These are phyloP conservation scores for Pichia cabralensis DNA, from an alignment of 805 yeast genomes.

Conservation along the genomic window DNA sequence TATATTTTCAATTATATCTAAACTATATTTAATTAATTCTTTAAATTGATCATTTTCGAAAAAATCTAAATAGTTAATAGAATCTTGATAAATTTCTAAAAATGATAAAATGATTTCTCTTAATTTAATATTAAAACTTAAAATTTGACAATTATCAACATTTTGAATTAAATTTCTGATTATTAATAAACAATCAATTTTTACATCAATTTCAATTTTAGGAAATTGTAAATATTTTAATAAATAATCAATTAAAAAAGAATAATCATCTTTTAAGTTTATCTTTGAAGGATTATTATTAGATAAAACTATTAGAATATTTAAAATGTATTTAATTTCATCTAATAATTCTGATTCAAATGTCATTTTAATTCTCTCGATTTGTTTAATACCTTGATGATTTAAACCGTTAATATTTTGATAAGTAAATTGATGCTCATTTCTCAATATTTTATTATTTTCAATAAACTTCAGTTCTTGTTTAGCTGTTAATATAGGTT, in stretches of 20 bases:
- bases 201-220: constrained; percentile 19
- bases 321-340: constrained; percentile 67
- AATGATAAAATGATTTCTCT: constrained; percentile 35
- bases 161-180: constrained; percentile 81
- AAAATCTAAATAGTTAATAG: constrained; percentile 7
- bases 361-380: constrained; percentile 62
- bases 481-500: constrained; percentile 23
- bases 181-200: constrained; percentile 47
- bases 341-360: constrained; percentile 51
- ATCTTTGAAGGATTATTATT: constrained; percentile 30
- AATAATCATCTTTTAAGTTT: constrained; percentile 30
- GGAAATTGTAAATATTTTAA: constrained; percentile 14
- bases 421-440: constrained; percentile 23
- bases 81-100: constrained; percentile 26
- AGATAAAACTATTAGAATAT: constrained; percentile 39
- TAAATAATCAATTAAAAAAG: constrained; percentile 30
- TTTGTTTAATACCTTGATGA: constrained; percentile 49
- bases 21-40: constrained; percentile 55
- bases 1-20: constrained; percentile 78
- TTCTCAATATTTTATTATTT: constrained; percentile 21
- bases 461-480: constrained; percentile 26
- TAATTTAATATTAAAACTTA: constrained; percentile 40
- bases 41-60: constrained; percentile 26
- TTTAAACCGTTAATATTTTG: constrained; percentile 26
- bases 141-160: constrained; percentile 66